phyloP scores from a whole-genome alignment of 2,329 filamentous ascomycete species.

The Xylariaceae sp. region DNA sequence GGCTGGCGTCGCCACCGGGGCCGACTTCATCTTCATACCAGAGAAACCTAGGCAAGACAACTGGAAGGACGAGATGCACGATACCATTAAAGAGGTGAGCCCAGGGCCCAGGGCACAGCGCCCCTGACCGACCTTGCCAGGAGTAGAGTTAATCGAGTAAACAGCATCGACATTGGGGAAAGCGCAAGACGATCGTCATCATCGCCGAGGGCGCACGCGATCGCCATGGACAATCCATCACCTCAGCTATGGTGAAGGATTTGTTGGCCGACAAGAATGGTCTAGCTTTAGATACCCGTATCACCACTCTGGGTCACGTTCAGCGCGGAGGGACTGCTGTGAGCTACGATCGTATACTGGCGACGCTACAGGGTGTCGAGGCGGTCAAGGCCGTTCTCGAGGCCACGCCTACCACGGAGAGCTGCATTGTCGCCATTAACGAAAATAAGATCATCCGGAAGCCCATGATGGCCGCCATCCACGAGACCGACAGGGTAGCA shows the following conservation, averaged over 20 bases:
- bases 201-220: constrained; percentile 94
- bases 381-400: constrained; percentile 89
- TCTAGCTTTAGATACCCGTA: constrained; percentile 82
- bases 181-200: constrained; percentile 97
- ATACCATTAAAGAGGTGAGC: constrained; percentile 66
- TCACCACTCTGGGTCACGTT: constrained; percentile 95
- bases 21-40: constrained; percentile 95
- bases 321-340: constrained; percentile 90
- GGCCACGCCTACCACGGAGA: constrained; percentile 82
- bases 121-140: neutral
- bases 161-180: constrained; percentile 81
- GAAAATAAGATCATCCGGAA: constrained; percentile 97
- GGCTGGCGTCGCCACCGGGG: constrained; percentile 89
- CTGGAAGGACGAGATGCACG: constrained; percentile 86
- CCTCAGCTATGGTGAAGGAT: constrained; percentile 75
- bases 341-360: constrained; percentile 90
- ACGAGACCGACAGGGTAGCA: constrained; percentile 79
- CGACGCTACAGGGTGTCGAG: constrained; percentile 89
- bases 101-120: neutral
- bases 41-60: constrained; percentile 84
- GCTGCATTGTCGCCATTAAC: constrained; percentile 91
- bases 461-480: constrained; percentile 82
- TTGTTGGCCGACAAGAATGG: constrained; percentile 75
- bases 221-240: constrained; percentile 77
- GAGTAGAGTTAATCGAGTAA: constrained; percentile 14